Conservation (phyloP, 2,329 filamentous ascomycete genomes). For the Rhinocladiella mackenziei region DNA sequence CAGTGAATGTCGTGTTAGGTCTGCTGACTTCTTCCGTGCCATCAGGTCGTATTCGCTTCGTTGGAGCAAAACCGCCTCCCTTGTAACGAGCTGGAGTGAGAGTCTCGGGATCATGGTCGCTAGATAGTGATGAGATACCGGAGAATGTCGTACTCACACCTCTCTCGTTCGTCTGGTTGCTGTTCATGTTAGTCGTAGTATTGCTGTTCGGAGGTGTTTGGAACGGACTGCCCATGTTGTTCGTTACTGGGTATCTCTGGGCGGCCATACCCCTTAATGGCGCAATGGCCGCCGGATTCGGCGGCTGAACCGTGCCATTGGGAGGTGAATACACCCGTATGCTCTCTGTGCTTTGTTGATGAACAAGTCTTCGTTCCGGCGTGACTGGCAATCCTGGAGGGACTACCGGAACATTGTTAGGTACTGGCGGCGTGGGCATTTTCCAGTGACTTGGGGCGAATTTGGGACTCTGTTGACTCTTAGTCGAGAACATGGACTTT, state of each 20-base stretch:
- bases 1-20: conserved; percentile 28
- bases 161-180: conserved; percentile 11
- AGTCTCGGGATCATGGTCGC: conserved; percentile 9
- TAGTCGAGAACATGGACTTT: conserved; percentile 28
- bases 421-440: conserved; percentile 28
- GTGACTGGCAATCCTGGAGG: conserved; percentile 30
- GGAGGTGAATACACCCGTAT: conserved; percentile 47
- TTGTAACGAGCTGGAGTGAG: conserved; percentile 26
- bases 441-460: conserved; percentile 24
- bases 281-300: conserved; percentile 21
- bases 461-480: conserved; percentile 18
- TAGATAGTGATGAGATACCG: conserved; percentile 9
- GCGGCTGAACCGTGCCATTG: conserved; percentile 30
- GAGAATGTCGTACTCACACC: conserved; percentile 21
- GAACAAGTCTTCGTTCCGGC: conserved; percentile 28
- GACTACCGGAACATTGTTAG: conserved; percentile 19
- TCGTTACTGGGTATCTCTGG: conserved; percentile 13
- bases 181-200: conserved; percentile 5
- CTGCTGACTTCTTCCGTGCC: conserved; percentile 14
- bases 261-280: conserved; percentile 26
- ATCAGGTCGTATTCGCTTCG: conserved; percentile 10
- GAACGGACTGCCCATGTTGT: conserved; percentile 27
- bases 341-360: conserved; percentile 40
- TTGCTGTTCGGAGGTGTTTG: conserved; percentile 23
- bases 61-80: conserved; percentile 9